Base-by-base conservation (phyloP, 2,329 filamentous ascomycete species). In the Exophiala aquamarina region DNA sequence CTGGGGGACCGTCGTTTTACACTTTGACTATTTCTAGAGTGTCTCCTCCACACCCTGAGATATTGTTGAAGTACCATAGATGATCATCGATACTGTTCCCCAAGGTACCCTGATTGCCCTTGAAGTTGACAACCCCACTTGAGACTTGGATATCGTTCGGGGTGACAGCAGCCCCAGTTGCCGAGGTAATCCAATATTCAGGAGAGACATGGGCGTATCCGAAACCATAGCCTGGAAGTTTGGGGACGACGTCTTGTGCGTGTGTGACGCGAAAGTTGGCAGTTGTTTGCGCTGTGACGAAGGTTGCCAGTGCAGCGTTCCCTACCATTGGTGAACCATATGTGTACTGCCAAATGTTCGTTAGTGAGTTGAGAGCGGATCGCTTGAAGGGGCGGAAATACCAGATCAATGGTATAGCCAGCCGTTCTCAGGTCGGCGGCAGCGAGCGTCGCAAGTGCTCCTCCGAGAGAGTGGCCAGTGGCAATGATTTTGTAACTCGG, bases 401-500 rank as follows among this genome's bases (percentile, higher is more conserved):
- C 74, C 47, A 77, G 52, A n/a, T 70, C 66, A 21, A 72, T 60
- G 0, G 52, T 53, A 19, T 65, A 66, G 3, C 73, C 72, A 2
- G 61, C 60, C 33, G 67, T 68, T 8, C 74, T 65, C 32, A 79
- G 55, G 1, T 68, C 69, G 2, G 68, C 70, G 0, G 73, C 72
- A 1, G 70, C 74, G 5, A 79, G 53, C 2, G 63, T 67, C 2
- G 75, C 75, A n/a, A 79, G 54, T 1, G 76, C 76, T 36, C 64
- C 76, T 3, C 76, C 76, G 4, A 78, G 68, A 44, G 70, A 74
- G 56, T 79, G 76, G 1, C 76, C 76, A 0, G 73, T 75, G 3
- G 72, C 52, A 0, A 75, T 64, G 36, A 79, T 53, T 20, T 61
- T 65, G 59, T 70, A 76, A 17, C 50, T 58, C 0, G 74, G 67